These are phyloP conservation scores for Spongiforma sp. DNA, from an alignment of 1,284 basidiomycete genomes.

Conservation along the genomic window DNA sequence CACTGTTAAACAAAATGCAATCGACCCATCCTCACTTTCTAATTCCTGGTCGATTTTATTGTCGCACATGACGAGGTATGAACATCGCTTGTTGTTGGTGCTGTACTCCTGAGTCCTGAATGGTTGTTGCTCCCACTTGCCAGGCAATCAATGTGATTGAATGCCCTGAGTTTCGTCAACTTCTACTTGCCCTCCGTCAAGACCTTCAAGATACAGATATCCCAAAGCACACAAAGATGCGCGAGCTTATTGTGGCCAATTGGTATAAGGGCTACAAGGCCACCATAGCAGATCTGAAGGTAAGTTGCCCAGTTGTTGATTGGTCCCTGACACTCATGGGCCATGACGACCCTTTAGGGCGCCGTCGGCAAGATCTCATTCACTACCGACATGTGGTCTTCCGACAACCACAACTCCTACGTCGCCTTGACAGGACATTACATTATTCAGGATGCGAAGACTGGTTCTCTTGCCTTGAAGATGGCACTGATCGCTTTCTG, in stretches of 20 bases:
- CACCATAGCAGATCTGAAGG: background rate
- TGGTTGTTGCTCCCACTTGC: background rate
- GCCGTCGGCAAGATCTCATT: background rate
- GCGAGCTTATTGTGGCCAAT: background rate
- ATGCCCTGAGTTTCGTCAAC: background rate
- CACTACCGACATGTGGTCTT: background rate
- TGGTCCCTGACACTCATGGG: background rate
- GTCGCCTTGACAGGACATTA: background rate
- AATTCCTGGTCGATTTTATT: background rate
- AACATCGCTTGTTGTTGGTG: background rate
- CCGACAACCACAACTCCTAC: background rate
- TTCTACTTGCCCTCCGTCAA: background rate
- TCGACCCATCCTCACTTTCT: too few species aligned
- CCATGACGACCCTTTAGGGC: background rate
- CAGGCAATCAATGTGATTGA: background rate
- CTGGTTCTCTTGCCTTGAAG: background rate
- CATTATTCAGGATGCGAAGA: background rate
- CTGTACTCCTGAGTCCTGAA: background rate
- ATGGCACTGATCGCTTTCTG: background rate
- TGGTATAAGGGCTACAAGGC: background rate
- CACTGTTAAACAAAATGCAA: too few species aligned
- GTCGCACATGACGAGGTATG: background rate
- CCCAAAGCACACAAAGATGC: background rate
- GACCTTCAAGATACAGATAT: background rate
- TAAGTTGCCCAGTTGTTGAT: background rate